Conservation (phyloP, 2,329 filamentous ascomycete genomes). For the Stemphylium vesicarium region DNA sequence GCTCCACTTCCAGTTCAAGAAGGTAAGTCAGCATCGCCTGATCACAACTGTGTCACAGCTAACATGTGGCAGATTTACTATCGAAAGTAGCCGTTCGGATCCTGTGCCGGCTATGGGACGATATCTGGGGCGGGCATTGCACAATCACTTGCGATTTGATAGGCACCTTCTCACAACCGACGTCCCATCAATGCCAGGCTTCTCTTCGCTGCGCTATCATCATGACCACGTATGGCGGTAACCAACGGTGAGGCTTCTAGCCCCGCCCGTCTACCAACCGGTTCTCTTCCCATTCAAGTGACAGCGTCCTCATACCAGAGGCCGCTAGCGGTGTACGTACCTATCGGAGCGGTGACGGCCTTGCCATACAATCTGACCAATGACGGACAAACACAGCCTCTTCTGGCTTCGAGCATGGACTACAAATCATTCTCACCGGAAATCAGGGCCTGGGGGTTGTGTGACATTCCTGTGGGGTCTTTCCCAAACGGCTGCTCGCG, state of each 20-base stretch:
- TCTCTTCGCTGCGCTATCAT: conserved; percentile 4
- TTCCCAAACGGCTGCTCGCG: conserved; percentile 25
- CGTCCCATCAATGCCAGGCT: not conserved
- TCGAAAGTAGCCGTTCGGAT: conserved; percentile 47
- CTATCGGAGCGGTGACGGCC: conserved; percentile 24
- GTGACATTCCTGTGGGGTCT: conserved; percentile 25
- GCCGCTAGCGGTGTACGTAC: conserved; percentile 23
- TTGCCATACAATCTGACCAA: conserved; percentile 15
- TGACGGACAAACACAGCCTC: conserved; percentile 8
- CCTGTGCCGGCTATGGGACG: not conserved
- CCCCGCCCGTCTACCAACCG: conserved; percentile 2
- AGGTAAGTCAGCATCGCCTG: conserved; percentile 63
- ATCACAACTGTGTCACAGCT: conserved; percentile 17
- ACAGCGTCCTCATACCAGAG: not conserved
- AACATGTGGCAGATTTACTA: conserved; percentile 54
- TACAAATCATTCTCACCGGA: conserved; percentile 35
- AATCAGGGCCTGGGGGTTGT: conserved; percentile 25
- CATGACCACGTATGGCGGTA: conserved; percentile 16
- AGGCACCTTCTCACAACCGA: conserved; percentile 2
- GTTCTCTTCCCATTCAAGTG: not conserved
- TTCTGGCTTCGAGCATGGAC: conserved; percentile 12
- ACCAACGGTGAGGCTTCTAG: conserved; percentile 10
- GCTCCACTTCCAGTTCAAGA: conserved; percentile 98
- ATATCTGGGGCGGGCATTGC: conserved; percentile 4
- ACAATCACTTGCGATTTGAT: conserved; percentile 6